Evolutionary conservation across 1,284 basidiomycete species (phyloP).

Genomic region (Trametes pubescens): DNA sequence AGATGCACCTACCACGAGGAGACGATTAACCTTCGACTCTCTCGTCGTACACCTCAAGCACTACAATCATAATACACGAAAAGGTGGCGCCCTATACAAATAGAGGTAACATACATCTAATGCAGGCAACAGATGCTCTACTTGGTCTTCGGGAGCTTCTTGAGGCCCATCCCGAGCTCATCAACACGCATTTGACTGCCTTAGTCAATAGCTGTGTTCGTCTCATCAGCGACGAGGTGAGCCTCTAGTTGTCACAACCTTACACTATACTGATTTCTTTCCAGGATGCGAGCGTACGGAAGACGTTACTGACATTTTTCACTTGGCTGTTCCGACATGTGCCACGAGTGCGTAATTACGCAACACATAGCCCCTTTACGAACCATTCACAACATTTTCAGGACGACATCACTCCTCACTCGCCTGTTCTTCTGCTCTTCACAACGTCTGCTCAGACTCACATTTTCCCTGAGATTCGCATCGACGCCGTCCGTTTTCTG

Average conservation of each 20-base stretch:
- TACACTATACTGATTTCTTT: background rate
- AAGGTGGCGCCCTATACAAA: conserved; percentile 54
- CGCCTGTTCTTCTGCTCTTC: conserved; percentile 81
- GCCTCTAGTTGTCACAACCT: conserved; percentile 9
- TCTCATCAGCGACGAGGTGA: conserved; percentile 84
- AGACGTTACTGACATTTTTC: conserved; percentile 65
- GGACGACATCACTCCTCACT: conserved; percentile 77
- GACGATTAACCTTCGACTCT: conserved; percentile 82
- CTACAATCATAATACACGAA: conserved; percentile 79
- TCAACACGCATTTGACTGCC: conserved; percentile 65
- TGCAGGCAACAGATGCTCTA: conserved; percentile 72
- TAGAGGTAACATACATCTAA: background rate
- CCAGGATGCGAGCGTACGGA: conserved; percentile 70
- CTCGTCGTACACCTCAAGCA: conserved; percentile 86
- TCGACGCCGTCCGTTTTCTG: conserved; percentile 89
- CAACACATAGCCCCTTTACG: background rate
- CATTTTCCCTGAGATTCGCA: conserved; percentile 92
- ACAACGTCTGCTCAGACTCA: conserved; percentile 92
- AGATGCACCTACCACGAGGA: conserved; percentile 72
- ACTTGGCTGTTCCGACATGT: conserved; percentile 78
- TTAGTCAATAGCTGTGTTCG: conserved; percentile 76
- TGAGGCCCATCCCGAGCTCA: conserved; percentile 65
- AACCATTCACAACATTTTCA: background rate
- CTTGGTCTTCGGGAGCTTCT: conserved; percentile 84
- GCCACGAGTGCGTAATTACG: conserved; percentile 54